A percentile compares a stretch with the other conserved stretches of the same genome.
Conservation (phyloP, 495 filamentous ascomycete genomes). For the Barbatosphaeria neglecta region DNA sequence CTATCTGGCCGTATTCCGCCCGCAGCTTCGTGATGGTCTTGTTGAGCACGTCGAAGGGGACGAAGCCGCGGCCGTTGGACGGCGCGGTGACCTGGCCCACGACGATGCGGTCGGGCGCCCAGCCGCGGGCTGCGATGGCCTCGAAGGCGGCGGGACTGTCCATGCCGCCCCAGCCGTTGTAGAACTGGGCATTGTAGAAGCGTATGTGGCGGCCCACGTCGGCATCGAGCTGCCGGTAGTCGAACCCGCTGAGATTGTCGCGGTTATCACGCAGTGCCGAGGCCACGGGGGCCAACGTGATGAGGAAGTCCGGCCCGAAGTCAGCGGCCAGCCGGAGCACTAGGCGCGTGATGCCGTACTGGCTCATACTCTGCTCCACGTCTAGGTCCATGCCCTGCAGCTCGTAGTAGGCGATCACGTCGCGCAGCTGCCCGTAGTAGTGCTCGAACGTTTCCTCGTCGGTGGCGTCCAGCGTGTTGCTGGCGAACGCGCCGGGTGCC, state of each 20-base stretch:
- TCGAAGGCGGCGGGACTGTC: constrained; percentile 50
- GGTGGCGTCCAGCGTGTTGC: constrained; percentile 43
- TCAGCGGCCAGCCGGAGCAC: constrained; percentile 62
- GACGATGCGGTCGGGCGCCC: constrained; percentile 54
- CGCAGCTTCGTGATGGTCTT: constrained; percentile 34
- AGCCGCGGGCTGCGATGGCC: constrained; percentile 50
- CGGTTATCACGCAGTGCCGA: constrained; percentile 47
- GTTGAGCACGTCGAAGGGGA: constrained; percentile 18
- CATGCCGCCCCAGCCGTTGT: constrained; percentile 66
- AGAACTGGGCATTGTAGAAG: constrained; percentile 83
- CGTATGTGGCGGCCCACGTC: constrained; percentile 31
- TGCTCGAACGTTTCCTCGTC: constrained; percentile 43
- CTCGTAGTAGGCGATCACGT: constrained; percentile 42
- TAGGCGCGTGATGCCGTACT: constrained; percentile 55
- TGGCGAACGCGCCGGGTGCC: constrained; percentile 51
- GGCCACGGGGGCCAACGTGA: constrained; percentile 72
- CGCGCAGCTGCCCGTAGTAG: constrained; percentile 54
- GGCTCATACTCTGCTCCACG: constrained; percentile 68
- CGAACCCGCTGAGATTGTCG: constrained; percentile 59
- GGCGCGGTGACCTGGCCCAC: constrained; percentile 63
- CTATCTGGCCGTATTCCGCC: constrained; percentile 49
- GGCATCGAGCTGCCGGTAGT: constrained; percentile 53
- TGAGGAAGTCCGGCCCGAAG: constrained; percentile 57
- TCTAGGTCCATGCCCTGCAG: constrained; percentile 73
- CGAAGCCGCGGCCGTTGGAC: constrained; percentile 45